These are phyloP conservation scores for Leishmania amazonensis DNA, from an alignment of 208 protist species.

Conservation along the genomic window DNA sequence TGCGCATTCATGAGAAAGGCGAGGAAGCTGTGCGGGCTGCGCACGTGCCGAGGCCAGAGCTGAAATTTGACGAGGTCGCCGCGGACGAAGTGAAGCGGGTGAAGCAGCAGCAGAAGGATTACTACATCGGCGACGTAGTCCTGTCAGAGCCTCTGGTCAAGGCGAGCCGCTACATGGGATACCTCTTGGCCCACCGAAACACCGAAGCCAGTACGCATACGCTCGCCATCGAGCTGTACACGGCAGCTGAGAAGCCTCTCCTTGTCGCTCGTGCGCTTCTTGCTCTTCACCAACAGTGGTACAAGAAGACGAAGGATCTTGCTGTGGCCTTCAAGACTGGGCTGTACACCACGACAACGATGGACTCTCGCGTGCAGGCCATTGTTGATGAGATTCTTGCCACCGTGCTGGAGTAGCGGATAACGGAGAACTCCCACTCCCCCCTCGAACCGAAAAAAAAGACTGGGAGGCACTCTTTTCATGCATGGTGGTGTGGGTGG, in stretches of 20 bases:
- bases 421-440: not conserved
- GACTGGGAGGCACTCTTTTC: not conserved
- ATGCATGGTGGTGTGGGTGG: not conserved
- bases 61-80: conserved; percentile 34
- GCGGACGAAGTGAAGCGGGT: conserved; percentile 74
- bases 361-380: conserved; percentile 54
- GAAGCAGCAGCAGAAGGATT: conserved; percentile 54
- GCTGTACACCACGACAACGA: conserved; percentile 29
- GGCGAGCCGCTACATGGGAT: conserved; percentile 70
- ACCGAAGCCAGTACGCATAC: conserved; percentile 51
- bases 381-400: conserved; percentile 57
- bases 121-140: conserved; percentile 66
- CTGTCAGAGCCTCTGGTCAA: conserved; percentile 74
- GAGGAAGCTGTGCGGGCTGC: conserved; percentile 69
- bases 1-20: conserved; percentile 72
- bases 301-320: conserved; percentile 33
- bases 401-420: conserved; percentile 4
- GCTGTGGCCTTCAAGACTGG: conserved; percentile 45
- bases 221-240: conserved; percentile 79
- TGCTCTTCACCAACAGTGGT: conserved; percentile 45
- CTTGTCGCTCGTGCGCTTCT: conserved; percentile 64
- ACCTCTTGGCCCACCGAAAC: conserved; percentile 56
- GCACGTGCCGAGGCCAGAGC: conserved; percentile 68
- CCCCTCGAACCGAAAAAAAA: not conserved
- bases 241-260: conserved; percentile 50